These are phyloP conservation scores for Taiwanofungus camphoratus DNA, from an alignment of 1,284 basidiomycete species.

Conservation along the genomic window DNA sequence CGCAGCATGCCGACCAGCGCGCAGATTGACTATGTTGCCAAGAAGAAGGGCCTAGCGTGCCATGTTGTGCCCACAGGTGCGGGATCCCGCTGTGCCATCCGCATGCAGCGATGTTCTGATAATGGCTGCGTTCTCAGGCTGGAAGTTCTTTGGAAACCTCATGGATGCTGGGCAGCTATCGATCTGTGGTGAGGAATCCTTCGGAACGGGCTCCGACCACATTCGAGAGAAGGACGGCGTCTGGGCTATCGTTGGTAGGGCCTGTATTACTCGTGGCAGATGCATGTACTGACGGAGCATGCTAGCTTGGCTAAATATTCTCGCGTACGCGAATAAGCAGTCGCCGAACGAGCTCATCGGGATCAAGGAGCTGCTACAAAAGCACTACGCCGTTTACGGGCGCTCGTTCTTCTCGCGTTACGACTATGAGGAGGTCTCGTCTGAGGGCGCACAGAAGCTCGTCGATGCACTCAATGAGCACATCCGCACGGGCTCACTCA, in stretches of 20 bases:
- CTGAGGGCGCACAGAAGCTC: slow-evolving; percentile 83
- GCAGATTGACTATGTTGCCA: slow-evolving; percentile 94
- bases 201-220: slow-evolving; percentile 99
- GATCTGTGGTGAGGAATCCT: slow-evolving; percentile 98
- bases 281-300: slow-evolving; percentile 7
- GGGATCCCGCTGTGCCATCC: slow-evolving; percentile 24
- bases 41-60: slow-evolving; percentile 89
- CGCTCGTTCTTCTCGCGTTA: slow-evolving; percentile 98
- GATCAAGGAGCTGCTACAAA: slow-evolving; percentile 85
- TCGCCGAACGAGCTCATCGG: slow-evolving; percentile 71
- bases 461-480: slow-evolving; percentile 75
- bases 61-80: slow-evolving; percentile 96
- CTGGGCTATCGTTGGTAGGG: slow-evolving; percentile 88
- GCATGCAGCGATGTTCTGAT: slow-evolving; percentile 2
- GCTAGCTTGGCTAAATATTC: slow-evolving; percentile 93
- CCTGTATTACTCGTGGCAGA: slow-evolving; percentile 5
- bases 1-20: slow-evolving; percentile 97
- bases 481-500: slow-evolving; percentile 64
- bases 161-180: slow-evolving; percentile 98
- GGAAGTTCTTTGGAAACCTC: slow-evolving; percentile 99
- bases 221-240: slow-evolving; percentile 99
- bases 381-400: slow-evolving; percentile 90
- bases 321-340: slow-evolving; percentile 88
- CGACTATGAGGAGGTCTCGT: slow-evolving; percentile 97
- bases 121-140: slow-evolving; percentile 48